These are phyloP conservation scores for Eucalyptus pauciflora DNA, from an alignment of 345 rosid genomes.

Conservation along the genomic window DNA sequence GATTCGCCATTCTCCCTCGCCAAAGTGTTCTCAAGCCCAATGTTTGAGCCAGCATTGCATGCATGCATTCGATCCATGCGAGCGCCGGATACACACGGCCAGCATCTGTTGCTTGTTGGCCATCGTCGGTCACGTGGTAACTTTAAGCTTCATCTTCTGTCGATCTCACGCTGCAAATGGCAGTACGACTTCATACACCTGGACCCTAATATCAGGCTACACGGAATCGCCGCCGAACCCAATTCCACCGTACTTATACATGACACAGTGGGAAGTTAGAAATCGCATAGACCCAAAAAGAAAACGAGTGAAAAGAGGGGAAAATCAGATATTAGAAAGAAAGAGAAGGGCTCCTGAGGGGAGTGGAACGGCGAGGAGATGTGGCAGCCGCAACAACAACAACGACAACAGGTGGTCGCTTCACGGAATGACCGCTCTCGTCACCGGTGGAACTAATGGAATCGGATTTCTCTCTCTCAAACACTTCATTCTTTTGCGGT, in stretches of 20 bases:
- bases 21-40: no score
- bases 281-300: background rate
- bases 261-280: background rate
- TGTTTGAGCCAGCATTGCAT: no score
- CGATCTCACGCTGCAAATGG: no score
- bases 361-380: background rate
- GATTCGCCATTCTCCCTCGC: no score
- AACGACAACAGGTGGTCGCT: background rate
- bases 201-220: no score
- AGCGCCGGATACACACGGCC: no score
- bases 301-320: background rate
- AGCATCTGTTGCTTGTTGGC: no score
- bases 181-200: no score
- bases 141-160: no score
- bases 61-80: no score
- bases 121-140: no score
- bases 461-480: slow-evolving; percentile 6
- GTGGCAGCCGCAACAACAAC: background rate
- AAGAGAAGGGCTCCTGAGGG: background rate
- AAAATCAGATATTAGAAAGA: background rate
- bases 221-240: background rate
- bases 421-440: background rate
- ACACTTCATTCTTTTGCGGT: background rate
- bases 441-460: slow-evolving; percentile 29
- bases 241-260: background rate